A percentile compares a stretch with the other conserved stretches of the same genome.
Evolutionary conservation across 2,329 filamentous ascomycete genomes (phyloP).

Genomic region (Graphilbum sp.): DNA sequence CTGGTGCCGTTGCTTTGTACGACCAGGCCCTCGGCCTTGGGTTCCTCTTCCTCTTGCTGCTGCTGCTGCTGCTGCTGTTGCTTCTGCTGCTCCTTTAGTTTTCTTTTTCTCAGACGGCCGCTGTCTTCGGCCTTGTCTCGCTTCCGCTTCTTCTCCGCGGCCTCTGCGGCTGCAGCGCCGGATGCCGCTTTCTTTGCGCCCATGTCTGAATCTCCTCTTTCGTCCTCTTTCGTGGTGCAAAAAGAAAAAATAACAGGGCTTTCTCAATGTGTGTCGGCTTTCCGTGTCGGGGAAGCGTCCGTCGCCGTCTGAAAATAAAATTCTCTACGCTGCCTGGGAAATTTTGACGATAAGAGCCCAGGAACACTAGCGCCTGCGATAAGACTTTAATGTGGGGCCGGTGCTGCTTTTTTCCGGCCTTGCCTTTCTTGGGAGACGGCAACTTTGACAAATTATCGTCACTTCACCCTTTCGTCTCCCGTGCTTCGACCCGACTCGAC

Average conservation of each 20-base stretch:
- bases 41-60: neutral
- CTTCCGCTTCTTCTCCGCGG: constrained; percentile 17
- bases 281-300: too few species aligned
- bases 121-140: constrained; percentile 15
- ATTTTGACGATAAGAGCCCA: constrained; percentile 7
- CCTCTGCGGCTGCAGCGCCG: constrained; percentile 12
- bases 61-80: neutral
- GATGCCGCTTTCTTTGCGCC: constrained; percentile 11
- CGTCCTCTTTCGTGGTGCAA: too few species aligned
- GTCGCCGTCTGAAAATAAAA: constrained; percentile 1
- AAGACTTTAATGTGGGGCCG: constrained; percentile 5
- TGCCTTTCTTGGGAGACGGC: too few species aligned
- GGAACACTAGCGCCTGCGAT: constrained; percentile 3
- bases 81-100: constrained; percentile 3
- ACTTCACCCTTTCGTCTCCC: neutral
- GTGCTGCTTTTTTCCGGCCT: constrained; percentile 6
- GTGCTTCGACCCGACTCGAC: neutral
- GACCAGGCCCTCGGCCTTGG: too few species aligned
- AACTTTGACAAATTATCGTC: too few species aligned
- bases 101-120: constrained; percentile 8
- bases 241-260: too few species aligned
- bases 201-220: too few species aligned
- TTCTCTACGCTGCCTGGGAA: neutral
- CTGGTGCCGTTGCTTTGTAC: neutral
- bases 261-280: too few species aligned